Evolutionary conservation across 2,329 filamentous ascomycete genomes (phyloP), one percentile per base, ranked within the genome.

Genomic region (Phyllosticta capitalensis): DNA sequence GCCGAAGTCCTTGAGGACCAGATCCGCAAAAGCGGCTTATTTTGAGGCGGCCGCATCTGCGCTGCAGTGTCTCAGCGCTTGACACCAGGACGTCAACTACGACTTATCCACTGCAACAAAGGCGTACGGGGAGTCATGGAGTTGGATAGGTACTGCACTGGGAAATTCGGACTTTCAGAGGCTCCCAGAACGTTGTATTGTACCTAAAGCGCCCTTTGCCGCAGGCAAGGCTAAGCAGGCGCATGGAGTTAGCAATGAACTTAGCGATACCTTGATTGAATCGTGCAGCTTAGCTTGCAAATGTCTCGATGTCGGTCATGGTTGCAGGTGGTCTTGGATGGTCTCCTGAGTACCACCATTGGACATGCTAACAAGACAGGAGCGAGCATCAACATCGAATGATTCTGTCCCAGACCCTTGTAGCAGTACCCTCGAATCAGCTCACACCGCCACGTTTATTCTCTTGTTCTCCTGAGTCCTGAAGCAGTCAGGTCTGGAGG

Each of bases 201-300:
- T 59, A 59, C 52, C 57, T 59, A 52, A 52, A 59, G 55, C 58
- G 58, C 58, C 58, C 58, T 60, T 60, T 60, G 58, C 58, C 58
- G 53, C 58, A 60, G 58, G 58, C 58, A 60, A 60, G 54, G 58
- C 55, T 56, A 30, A n/a, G 50, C 58, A 56, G 58, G 58, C 58
- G 54, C 30, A 52, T 52, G 58, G 58, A 53, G 30, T 49, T 55
- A 55, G 58, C 55, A 60, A 60, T 60, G 58, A 60, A 60, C 45
- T 48, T 45, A 60, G 53, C 52, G 51, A 51, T 55, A 59, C 19
- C 57, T 54, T 38, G 38, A 55, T 59, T 52, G 49, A 26, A 54
- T 58, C 56, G 51, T 58, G 56, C 56, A 58, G 56, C 51, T 50
- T 22, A 49, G 50, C 38, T 45, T 45, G 38, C 38, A 45, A 45